Evolutionary conservation across 179 eudicot genomes (phyloP).

Genomic region (Spinacia oleracea): DNA sequence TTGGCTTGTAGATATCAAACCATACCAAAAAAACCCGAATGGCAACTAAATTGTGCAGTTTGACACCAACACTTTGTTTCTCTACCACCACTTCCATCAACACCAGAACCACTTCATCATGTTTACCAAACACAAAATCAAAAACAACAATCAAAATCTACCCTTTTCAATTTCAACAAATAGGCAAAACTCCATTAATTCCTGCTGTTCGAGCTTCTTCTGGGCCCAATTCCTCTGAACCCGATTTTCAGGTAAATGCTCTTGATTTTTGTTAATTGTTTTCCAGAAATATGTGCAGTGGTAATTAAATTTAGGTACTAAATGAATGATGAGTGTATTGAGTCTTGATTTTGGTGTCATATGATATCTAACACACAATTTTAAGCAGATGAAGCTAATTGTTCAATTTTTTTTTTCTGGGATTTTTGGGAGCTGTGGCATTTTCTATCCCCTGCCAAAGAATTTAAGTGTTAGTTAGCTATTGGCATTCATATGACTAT

Average conservation of each 20-base stretch:
- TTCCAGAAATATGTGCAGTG: not conserved
- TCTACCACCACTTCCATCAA: not conserved
- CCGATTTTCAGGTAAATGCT: constrained; percentile 18
- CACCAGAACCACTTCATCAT: not conserved
- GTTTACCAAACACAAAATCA: not conserved
- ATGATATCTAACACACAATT: not conserved
- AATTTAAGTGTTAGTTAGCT: no score
- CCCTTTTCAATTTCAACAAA: not conserved
- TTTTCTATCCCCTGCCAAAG: not conserved
- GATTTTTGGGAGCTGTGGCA: not conserved
- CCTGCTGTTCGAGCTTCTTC: constrained; percentile 23
- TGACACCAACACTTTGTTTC: not conserved
- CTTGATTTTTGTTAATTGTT: not conserved
- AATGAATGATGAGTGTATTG: no score
- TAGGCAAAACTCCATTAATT: not conserved
- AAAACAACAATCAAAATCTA: not conserved
- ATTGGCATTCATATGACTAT: no score
- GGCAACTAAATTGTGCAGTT: constrained; percentile 5
- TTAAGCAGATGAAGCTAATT: not conserved
- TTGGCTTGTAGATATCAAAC: not conserved
- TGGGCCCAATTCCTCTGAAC: constrained; percentile 22
- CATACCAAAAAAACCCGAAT: constrained; percentile 12
- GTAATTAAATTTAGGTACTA: not conserved
- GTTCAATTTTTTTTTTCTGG: not conserved
- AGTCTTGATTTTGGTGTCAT: not conserved